Base-by-base conservation (phyloP, 148 eudicot genomes). In the Talinum fruticosum region DNA sequence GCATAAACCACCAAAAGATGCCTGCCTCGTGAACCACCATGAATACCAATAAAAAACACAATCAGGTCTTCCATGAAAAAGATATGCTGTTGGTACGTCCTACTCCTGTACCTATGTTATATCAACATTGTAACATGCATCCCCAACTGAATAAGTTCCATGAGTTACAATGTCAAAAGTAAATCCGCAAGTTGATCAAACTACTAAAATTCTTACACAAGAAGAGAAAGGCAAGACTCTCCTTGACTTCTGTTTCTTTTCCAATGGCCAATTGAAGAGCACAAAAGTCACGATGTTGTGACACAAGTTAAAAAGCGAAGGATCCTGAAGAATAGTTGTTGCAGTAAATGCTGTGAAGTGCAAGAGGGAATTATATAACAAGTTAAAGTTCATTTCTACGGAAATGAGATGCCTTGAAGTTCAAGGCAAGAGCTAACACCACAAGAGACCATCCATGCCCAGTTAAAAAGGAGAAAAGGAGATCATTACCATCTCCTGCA, bases 401-500 rank as follows among this genome's bases (percentile, higher is more conserved):
- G 47, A 41, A 8, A 41, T 41, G 47, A 10, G 47, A 66, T 16
- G 35, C 74, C 74, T 24, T 44, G 12, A 28, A 45, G 14, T 19
- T 37, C 28, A 37, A 24, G 21, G 30, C 32, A 71, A 51, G 29
- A 10, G 51, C 30, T 45, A 16, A 49, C 66, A 62, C 13, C 10
- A 62, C 28, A 32, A 47, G 24, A 24, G 47, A 8, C 12, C 49
- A 30, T 33, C 44, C 49, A 34, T 45, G 49, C 21, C 62, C 37
- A n/a, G 29, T 19, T 26, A 6, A 33, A 64, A 49, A 36, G 26
- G 26, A 8, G 23, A 49, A 36, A 59, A 36, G 13, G 15, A 64
- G 67, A 79, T 28, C 68, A 74, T 72, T 90, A 93, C 99, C 99
- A 86, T 96, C 97, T 70, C 99, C 99, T 26, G 99, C 99, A 65